phyloP scores from a whole-genome alignment of 768 basidiomycete species.

The Suillus tomentosus region DNA sequence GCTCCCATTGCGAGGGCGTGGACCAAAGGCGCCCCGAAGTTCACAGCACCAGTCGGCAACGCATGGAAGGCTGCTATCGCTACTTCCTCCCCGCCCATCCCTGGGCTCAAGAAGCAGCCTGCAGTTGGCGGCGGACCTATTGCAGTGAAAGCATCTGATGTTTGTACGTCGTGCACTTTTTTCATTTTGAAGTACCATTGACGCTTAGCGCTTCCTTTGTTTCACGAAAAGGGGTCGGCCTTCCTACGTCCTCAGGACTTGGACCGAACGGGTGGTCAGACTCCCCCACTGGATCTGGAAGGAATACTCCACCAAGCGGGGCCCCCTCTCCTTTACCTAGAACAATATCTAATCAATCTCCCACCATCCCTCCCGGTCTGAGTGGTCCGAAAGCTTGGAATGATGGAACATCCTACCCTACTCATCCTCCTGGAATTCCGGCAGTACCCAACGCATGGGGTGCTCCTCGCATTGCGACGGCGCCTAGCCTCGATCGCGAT shows the following conservation, averaged over 20 bases:
- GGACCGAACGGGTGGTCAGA: slow-evolving; percentile 22
- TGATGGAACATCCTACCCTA: slow-evolving; percentile 13
- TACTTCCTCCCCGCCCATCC: slow-evolving; percentile 12
- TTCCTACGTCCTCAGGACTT: neutral
- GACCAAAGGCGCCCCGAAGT: slow-evolving; percentile 23
- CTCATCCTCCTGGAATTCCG: slow-evolving; percentile 16
- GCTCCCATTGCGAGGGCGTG: slow-evolving; percentile 15
- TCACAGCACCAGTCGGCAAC: slow-evolving; percentile 26
- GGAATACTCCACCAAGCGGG: slow-evolving; percentile 18
- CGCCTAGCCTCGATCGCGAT: slow-evolving; percentile 12
- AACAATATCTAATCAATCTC: slow-evolving; percentile 9
- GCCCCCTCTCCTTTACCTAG: slow-evolving; percentile 9
- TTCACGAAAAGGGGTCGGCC: slow-evolving; percentile 2
- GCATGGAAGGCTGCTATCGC: slow-evolving; percentile 16
- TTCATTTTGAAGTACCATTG: neutral
- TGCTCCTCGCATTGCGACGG: slow-evolving; percentile 1
- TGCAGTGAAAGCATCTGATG: slow-evolving; percentile 27
- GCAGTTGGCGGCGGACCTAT: slow-evolving; percentile 32
- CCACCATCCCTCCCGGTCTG: slow-evolving; percentile 18
- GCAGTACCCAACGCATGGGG: slow-evolving; percentile 9
- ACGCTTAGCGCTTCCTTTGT: neutral
- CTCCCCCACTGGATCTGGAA: slow-evolving; percentile 18
- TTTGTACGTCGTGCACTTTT: slow-evolving; percentile 26
- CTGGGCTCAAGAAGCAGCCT: slow-evolving; percentile 19
- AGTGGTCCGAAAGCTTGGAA: slow-evolving; percentile 16